phyloP scores from a whole-genome alignment of 1,284 basidiomycete genomes.

The Ganoderma lucidum region DNA sequence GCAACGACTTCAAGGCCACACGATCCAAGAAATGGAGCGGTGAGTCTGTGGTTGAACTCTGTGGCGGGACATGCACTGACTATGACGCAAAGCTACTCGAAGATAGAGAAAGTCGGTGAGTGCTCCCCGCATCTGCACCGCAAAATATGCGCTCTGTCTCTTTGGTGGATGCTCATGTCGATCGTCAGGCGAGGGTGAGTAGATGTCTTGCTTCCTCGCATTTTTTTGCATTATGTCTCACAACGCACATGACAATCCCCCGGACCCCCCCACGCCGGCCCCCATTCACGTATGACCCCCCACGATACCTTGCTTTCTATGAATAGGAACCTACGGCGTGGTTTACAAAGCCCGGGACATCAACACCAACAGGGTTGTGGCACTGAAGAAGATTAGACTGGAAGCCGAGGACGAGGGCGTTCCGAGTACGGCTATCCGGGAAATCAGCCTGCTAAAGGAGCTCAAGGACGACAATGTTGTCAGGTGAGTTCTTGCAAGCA shows the following conservation, averaged over 20 bases:
- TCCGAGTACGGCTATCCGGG: conserved; percentile 96
- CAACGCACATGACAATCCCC: conserved; percentile 19
- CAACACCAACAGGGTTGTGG: conserved; percentile 81
- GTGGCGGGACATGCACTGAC: conserved; percentile 29
- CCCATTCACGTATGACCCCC: conserved; percentile 9
- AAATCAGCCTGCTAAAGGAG: conserved; percentile 97
- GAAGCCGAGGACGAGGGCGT: conserved; percentile 99
- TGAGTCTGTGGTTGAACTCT: conserved; percentile 45
- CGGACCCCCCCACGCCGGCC: neutral
- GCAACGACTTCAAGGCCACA: conserved; percentile 9
- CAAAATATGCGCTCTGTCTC: neutral
- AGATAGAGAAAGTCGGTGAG: conserved; percentile 51
- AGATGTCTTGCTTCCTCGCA: conserved; percentile 9
- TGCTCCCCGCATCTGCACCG: conserved; percentile 5
- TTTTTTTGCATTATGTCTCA: conserved; percentile 11
- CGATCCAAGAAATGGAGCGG: conserved; percentile 49
- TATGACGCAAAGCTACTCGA: conserved; percentile 42
- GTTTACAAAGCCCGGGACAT: conserved; percentile 93
- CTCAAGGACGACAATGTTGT: conserved; percentile 97
- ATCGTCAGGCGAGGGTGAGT: conserved; percentile 42
- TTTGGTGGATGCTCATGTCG: neutral
- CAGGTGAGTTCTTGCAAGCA: conserved; percentile 56
- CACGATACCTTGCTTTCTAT: neutral
- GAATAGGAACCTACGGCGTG: conserved; percentile 95
- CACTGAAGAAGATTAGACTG: conserved; percentile 97